Base-by-base conservation (phyloP, 768 basidiomycete genomes). In the Hydnomerulius pinastri region DNA sequence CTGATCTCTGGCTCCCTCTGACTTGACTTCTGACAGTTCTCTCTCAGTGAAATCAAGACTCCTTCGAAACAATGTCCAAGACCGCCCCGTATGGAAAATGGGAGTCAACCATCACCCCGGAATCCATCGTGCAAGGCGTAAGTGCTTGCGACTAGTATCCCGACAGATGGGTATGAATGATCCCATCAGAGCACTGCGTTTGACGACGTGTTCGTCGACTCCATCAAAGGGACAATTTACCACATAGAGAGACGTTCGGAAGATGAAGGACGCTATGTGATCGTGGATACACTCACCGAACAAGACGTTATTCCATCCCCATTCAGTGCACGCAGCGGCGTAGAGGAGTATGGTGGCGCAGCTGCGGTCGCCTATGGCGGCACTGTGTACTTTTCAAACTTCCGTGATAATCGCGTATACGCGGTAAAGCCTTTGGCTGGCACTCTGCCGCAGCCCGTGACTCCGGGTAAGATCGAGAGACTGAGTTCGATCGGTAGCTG, bases 261-360 rank as follows among this genome's bases (percentile, higher is more conserved):
- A 4, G 80, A 83, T 38, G 74, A 67, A 1, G 82, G 79, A 3
- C 74, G 88, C 3, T 72, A 61, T 43, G 82, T 84, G 1, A 67
- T 90, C 20, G 77, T 91, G 13, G 70, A 81, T 23, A 81, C 81
- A 0, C 46, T 66, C 21, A 67, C 68, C 4, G 53, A 48, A 32
- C 64, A 66, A 35, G 89, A 90, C 40, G 60, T 87, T 20, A 73
- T 83, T 11, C 77, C 76, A 2, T 59, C 69, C 27, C 74, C 72
- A 0, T 87, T 78, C 75, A 85, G 78, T 61, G 81, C 73, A 4
- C 73, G 79, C 28, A 77, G 79, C 0, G 63, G 73, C 13, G 86
- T 89, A 3, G 80, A 87, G 21, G 87, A 88, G 62, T 89, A 89
- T 45, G 87, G 89, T 0, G 89, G 89, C 11, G 80, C 75, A 2